Evolutionary conservation across 306 rosid genomes (phyloP).

Genomic region (Prunus kanzakura): DNA sequence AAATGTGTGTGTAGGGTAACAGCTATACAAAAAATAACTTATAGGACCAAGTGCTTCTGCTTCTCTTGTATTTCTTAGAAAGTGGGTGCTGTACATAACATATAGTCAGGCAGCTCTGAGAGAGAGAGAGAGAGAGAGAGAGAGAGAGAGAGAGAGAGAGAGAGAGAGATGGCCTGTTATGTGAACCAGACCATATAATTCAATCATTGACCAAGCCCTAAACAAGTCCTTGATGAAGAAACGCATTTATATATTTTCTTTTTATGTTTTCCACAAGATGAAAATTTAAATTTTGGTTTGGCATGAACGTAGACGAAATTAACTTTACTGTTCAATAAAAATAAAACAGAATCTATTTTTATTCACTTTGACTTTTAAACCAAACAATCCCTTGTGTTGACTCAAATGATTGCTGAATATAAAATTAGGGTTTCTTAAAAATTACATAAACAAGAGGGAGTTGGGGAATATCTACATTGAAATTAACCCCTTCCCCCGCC

Average conservation of each 20-base stretch:
- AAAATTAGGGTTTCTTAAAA: slow-evolving; percentile 21
- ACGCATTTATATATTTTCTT: not conserved
- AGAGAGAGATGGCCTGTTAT: slow-evolving; percentile 3
- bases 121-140: no score
- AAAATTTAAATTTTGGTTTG: not conserved
- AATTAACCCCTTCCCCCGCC: slow-evolving; percentile 8
- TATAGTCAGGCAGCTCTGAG: no score
- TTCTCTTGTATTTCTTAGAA: not conserved
- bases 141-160: not conserved
- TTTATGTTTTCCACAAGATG: not conserved
- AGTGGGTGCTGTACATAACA: no score
- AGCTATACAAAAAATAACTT: not conserved
- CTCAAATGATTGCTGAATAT: slow-evolving; percentile 39
- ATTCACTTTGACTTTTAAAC: slow-evolving; percentile 32
- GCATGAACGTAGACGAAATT: not conserved
- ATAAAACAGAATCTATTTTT: not conserved
- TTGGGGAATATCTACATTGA: slow-evolving; percentile 15
- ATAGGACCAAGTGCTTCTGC: not conserved
- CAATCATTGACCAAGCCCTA: slow-evolving; percentile 40
- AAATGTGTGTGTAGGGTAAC: not conserved
- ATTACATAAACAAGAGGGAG: slow-evolving; percentile 16
- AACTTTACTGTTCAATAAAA: slow-evolving; percentile 11
- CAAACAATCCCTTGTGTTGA: slow-evolving; percentile 26
- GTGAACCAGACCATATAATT: slow-evolving; percentile 46
- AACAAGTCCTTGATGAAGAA: slow-evolving; percentile 16